Conservation (phyloP, 148 eudicot genomes). For the Mesembryanthemum crystallinum region DNA sequence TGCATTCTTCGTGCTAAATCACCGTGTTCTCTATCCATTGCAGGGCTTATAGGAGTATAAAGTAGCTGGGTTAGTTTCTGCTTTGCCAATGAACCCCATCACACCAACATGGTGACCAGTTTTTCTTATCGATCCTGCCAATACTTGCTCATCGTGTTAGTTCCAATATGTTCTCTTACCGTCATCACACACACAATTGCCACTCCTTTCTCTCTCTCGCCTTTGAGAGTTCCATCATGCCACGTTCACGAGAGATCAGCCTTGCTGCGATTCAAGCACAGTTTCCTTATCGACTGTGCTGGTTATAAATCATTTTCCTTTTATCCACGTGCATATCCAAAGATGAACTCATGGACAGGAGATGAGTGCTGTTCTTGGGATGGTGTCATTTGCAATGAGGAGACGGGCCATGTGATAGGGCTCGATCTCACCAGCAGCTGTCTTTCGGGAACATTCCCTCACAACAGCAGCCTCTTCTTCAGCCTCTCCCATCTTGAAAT, state of each 20-base stretch:
- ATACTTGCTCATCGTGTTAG: not conserved
- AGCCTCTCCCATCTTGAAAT: conserved; percentile 32
- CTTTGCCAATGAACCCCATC: too few species aligned
- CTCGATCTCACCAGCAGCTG: conserved; percentile 34
- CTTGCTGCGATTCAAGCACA: conserved; percentile 22
- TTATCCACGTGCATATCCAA: not conserved
- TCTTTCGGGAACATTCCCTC: conserved; percentile 22
- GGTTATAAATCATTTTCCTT: too few species aligned
- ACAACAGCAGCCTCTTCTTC: conserved; percentile 21
- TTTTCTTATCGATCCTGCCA: too few species aligned
- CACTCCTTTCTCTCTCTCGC: not conserved
- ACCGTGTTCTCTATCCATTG: too few species aligned
- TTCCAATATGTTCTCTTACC: not conserved
- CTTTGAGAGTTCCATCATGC: not conserved
- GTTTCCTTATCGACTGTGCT: conserved; percentile 14
- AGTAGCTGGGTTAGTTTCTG: too few species aligned
- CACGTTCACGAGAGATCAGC: conserved; percentile 15
- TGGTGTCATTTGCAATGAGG: conserved; percentile 31
- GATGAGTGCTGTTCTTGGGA: conserved; percentile 36
- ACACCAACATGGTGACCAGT: too few species aligned
- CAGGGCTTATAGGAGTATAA: too few species aligned
- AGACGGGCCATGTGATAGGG: conserved; percentile 25
- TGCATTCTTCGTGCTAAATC: too few species aligned
- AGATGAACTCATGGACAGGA: conserved; percentile 2
- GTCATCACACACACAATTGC: not conserved